Evolutionary conservation across 805 yeast species (phyloP), one percentile per base, ranked within the genome.

Genomic region (Middelhovenomyces tepae): DNA sequence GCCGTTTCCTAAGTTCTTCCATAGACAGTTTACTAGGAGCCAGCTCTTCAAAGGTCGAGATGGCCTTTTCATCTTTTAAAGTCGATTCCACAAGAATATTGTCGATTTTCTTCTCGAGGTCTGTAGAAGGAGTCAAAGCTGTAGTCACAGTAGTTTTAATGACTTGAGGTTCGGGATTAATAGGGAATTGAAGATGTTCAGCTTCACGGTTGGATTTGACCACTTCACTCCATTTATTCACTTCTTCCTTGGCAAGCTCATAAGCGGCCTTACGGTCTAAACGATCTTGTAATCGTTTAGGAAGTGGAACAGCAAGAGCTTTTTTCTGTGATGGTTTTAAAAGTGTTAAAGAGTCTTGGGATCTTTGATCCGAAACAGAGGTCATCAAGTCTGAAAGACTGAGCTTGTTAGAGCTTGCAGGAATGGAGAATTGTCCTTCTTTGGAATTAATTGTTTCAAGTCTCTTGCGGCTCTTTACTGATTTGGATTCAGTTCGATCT

Each of bases 261-360:
- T 82, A 87, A 0, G 98, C 97, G 2, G 89, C 96, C 37, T 67
- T 69, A 51, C 97, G 71, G 46, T 87, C 95, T 44, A 79, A 71
- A 51, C 91, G 74, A 46, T 82, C 73, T 57, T 86, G 94, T 35
- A 89, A 76, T 44, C 94, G 73, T 47, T 75, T 73, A 1, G 96
- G 95, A 35, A 86, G 65, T 2, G 97, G 96, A 8, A 85, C 77
- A 0, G 79, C 71, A 31, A 85, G 59, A 36, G 29, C 35, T 43
- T 13, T 59, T 53, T 19, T 62, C 56, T 24, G 58, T 14, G 22
- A 22, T 31, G 42, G 50, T 15, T 59, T 54, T 20, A 75, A 48
- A 16, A 72, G 48, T 10, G 73, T 52, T 24, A 67, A 59, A 4
- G 79, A 71, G 22, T 73, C 68, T 10, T 64, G 54, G 2, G 70